A percentile compares a stretch with the other conserved stretches of the same genome.
Conservation (phyloP, 1,284 basidiomycete genomes). For the Cryptococcus floricola region DNA sequence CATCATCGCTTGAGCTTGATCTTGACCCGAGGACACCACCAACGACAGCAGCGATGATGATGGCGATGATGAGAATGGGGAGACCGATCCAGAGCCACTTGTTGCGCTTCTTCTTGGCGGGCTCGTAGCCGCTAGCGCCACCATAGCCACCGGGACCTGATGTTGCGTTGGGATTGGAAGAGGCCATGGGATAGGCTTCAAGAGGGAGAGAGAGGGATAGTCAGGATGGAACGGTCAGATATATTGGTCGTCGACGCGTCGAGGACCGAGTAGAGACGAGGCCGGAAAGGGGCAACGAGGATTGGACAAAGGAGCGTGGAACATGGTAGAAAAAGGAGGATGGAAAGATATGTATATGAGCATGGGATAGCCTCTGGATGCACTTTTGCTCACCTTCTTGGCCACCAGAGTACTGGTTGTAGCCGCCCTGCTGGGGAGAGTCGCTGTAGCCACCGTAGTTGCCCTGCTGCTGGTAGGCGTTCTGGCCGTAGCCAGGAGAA, state of each 20-base stretch:
- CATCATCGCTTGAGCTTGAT: constrained; percentile 47
- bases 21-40: constrained; percentile 70
- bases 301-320: neutral
- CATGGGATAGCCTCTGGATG: neutral
- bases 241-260: neutral
- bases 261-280: neutral
- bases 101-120: constrained; percentile 40
- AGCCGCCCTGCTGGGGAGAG: constrained; percentile 18
- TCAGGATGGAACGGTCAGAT: neutral
- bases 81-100: constrained; percentile 47
- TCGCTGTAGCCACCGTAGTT: constrained; percentile 25
- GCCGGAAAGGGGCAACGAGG: neutral
- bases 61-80: constrained; percentile 54
- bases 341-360: neutral
- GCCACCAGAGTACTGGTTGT: constrained; percentile 7
- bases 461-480: constrained; percentile 9
- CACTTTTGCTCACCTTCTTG: constrained; percentile 13
- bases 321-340: neutral
- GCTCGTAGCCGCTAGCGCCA: constrained; percentile 12
- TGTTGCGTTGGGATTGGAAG: constrained; percentile 38
- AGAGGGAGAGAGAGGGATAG: constrained; percentile 1
- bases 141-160: constrained; percentile 17
- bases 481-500: constrained; percentile 16
- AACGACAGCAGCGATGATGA: constrained; percentile 71
- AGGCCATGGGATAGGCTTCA: constrained; percentile 42